phyloP scores from a whole-genome alignment of 192 early-diverging fungal species.

The Allomyces arbusculus region DNA sequence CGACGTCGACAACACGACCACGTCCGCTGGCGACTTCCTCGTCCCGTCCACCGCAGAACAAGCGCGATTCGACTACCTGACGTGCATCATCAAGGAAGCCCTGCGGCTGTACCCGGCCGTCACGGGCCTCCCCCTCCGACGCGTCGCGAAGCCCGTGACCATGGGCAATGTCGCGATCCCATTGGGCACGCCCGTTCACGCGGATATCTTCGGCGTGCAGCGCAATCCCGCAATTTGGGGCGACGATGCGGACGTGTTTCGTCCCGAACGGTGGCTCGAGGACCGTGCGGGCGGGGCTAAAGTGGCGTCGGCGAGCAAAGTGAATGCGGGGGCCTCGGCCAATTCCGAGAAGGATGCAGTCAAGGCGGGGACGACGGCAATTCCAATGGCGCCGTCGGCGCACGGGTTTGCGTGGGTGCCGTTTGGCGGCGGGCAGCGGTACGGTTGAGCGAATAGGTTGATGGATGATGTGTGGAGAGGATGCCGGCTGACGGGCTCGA shows the following conservation, averaged over 20 bases:
- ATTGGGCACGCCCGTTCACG: constrained; percentile 14
- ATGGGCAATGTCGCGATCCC: constrained; percentile 17
- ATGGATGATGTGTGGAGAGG: no score
- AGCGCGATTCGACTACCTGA: background rate
- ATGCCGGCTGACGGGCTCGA: no score
- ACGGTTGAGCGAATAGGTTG: no score
- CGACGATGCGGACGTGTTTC: constrained; percentile 18
- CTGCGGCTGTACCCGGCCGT: background rate
- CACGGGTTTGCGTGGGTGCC: constrained; percentile 20
- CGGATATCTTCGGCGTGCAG: constrained; percentile 17
- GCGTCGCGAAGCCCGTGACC: background rate
- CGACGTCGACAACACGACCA: background rate
- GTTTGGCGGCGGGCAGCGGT: constrained; percentile 34
- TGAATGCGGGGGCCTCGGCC: no score
- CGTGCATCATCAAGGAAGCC: background rate
- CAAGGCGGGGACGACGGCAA: background rate
- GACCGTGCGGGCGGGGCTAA: constrained; percentile 2
- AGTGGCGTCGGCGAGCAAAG: background rate
- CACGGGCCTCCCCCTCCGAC: background rate
- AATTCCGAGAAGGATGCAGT: background rate
- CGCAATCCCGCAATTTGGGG: constrained; percentile 18
- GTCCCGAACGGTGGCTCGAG: constrained; percentile 24
- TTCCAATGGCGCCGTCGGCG: background rate
- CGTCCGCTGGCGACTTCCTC: background rate
- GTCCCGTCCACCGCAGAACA: background rate